These are phyloP conservation scores for Eimeria nieschulzi DNA, from an alignment of 169 alveolate species.

Conservation along the genomic window DNA sequence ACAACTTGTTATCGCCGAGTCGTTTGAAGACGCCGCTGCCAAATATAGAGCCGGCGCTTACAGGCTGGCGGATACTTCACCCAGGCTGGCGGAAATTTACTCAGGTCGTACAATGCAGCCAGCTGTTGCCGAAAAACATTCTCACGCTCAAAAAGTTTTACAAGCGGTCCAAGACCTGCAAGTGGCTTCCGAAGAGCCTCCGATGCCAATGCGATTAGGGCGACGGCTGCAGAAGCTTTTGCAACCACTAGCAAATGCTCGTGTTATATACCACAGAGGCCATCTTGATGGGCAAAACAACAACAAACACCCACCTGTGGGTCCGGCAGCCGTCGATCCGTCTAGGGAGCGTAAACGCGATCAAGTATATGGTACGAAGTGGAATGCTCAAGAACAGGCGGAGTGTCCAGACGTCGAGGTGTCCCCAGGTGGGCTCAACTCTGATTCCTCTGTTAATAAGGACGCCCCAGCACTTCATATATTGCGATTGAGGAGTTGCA, in stretches of 20 bases:
- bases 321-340: no score
- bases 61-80: background rate
- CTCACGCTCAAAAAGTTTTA: constrained; percentile 8
- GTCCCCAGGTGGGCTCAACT: no score
- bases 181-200: background rate
- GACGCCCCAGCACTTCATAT: constrained; percentile 13
- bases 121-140: background rate
- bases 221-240: constrained; percentile 42
- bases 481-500: background rate
- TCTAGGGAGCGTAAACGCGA: no score
- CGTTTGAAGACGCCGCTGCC: constrained; percentile 26
- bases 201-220: background rate
- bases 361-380: no score
- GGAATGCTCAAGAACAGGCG: no score
- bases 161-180: background rate
- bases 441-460: no score
- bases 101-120: background rate
- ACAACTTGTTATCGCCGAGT: constrained; percentile 23
- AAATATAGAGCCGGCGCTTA: constrained; percentile 18
- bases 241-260: constrained; percentile 25
- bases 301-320: no score
- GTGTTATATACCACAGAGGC: background rate
- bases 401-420: no score
- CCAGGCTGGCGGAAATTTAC: background rate
- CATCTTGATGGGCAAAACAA: no score